phyloP scores from a whole-genome alignment of 2,329 filamentous ascomycete species.

The Colletotrichum tanaceti region DNA sequence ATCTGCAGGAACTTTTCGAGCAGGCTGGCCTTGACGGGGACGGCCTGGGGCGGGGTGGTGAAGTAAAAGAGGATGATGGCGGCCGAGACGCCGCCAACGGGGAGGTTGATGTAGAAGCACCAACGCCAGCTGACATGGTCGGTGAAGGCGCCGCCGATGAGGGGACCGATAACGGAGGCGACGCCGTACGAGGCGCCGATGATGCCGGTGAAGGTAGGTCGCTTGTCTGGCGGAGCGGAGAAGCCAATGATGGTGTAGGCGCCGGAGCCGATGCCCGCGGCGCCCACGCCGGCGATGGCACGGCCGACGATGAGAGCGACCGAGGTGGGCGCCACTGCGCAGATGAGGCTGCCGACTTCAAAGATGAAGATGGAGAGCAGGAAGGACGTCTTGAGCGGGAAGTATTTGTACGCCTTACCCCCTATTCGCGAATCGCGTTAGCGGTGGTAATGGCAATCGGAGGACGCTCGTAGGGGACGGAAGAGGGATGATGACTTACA shows the following conservation, averaged over 20 bases:
- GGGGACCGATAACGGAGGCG: constrained; percentile 52
- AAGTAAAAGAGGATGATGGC: constrained; percentile 56
- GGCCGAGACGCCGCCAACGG: constrained; percentile 51
- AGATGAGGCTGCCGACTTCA: constrained; percentile 65
- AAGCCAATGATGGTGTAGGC: constrained; percentile 62
- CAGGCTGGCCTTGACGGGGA: constrained; percentile 51
- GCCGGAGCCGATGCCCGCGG: constrained; percentile 61
- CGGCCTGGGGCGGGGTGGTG: constrained; percentile 53
- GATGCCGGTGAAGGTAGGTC: constrained; percentile 53
- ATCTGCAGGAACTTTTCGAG: constrained; percentile 61
- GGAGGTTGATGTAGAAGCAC: constrained; percentile 55
- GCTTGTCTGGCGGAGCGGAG: constrained; percentile 50
- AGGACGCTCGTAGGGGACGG: constrained; percentile 35
- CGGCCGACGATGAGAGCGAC: constrained; percentile 63
- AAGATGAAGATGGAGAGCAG: constrained; percentile 62
- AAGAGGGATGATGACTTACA: constrained; percentile 43
- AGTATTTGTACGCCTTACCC: constrained; percentile 64
- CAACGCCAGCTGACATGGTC: constrained; percentile 53
- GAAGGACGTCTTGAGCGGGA: constrained; percentile 63
- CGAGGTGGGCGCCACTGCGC: constrained; percentile 59
- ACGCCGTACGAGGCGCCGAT: constrained; percentile 53
- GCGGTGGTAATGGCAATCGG: constrained; percentile 15
- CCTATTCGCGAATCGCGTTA: constrained; percentile 47
- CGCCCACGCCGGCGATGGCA: constrained; percentile 60
- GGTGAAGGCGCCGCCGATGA: constrained; percentile 53